Conservation (phyloP, 2,329 filamentous ascomycete genomes). For the Podosphaera leucotricha region DNA sequence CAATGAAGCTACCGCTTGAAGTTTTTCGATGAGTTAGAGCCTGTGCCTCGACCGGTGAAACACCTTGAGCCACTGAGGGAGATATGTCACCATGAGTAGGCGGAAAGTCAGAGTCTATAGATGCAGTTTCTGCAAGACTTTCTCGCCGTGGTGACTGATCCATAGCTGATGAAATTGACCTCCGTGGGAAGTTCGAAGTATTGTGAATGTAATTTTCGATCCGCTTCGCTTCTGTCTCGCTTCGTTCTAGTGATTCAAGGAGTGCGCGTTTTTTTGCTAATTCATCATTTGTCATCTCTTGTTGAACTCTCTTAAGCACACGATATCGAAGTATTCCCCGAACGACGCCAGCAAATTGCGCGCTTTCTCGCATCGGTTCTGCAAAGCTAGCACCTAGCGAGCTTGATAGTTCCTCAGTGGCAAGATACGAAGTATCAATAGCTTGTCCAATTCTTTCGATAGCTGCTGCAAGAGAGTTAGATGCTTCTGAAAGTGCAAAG, state of each 20-base stretch:
- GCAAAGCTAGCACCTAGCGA: constrained; percentile 84
- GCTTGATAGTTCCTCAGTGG: constrained; percentile 72
- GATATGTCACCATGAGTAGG: constrained; percentile 58
- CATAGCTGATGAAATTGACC: constrained; percentile 36
- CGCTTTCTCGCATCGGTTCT: constrained; percentile 92
- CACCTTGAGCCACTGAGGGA: constrained; percentile 52
- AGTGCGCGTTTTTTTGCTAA: constrained; percentile 64
- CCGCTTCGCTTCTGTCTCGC: constrained; percentile 74
- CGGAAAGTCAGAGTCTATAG: constrained; percentile 89
- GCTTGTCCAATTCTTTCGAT: constrained; percentile 91
- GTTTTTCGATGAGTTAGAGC: constrained; percentile 48
- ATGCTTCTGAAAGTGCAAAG: constrained; percentile 84
- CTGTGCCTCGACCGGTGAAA: constrained; percentile 27
- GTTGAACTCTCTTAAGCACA: constrained; percentile 81
- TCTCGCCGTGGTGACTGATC: constrained; percentile 26
- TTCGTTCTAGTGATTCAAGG: constrained; percentile 74
- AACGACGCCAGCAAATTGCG: constrained; percentile 90
- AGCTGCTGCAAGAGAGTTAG: constrained; percentile 65
- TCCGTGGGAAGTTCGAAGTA: constrained; percentile 34
- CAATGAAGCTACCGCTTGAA: constrained; percentile 72
- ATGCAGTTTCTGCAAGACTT: constrained; percentile 54
- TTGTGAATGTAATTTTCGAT: constrained; percentile 80
- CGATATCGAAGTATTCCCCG: constrained; percentile 71
- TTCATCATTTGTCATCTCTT: constrained; percentile 92
- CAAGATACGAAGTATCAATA: constrained; percentile 86